These are phyloP conservation scores for Filobasidium wieringae DNA, from an alignment of 768 basidiomycete species.

Conservation along the genomic window DNA sequence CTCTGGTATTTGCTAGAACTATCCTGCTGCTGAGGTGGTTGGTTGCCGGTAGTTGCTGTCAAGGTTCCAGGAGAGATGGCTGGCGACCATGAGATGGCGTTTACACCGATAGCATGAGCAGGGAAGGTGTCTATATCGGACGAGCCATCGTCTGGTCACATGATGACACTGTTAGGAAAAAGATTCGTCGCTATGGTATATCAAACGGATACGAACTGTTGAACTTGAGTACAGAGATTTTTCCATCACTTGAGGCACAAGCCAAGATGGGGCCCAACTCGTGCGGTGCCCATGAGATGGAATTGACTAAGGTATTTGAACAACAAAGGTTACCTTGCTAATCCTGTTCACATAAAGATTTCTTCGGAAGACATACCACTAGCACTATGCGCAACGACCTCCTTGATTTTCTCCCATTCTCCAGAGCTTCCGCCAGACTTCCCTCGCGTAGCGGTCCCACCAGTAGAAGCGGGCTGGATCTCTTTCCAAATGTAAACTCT, in stretches of 20 bases:
- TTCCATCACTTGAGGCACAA: slow-evolving; percentile 93
- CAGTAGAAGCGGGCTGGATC: slow-evolving; percentile 18
- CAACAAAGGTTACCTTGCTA: too few species aligned
- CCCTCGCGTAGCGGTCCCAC: slow-evolving; percentile 17
- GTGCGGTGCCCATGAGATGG: slow-evolving; percentile 97
- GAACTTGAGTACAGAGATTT: slow-evolving; percentile 89
- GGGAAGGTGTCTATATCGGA: slow-evolving; percentile 92
- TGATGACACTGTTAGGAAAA: background rate
- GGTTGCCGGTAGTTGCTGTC: background rate
- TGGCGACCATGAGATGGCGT: slow-evolving; percentile 95
- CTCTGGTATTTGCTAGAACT: slow-evolving; percentile 52
- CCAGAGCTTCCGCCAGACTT: slow-evolving; percentile 37
- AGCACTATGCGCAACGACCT: slow-evolving; percentile 84
- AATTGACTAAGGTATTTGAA: slow-evolving; percentile 60
- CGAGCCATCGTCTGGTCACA: slow-evolving; percentile 71
- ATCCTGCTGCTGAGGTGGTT: background rate
- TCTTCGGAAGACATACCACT: slow-evolving; percentile 52
- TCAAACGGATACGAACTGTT: slow-evolving; percentile 54
- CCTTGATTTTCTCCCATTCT: slow-evolving; percentile 87
- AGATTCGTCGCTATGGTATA: background rate
- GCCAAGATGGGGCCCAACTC: slow-evolving; percentile 93
- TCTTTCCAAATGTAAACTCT: slow-evolving; percentile 99
- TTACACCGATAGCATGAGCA: slow-evolving; percentile 91
- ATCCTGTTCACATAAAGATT: background rate
- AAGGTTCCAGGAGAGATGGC: slow-evolving; percentile 60